Evolutionary conservation across 768 basidiomycete genomes (phyloP), one percentile per base, ranked within the genome.

Genomic region (Leccinum uliginosum): DNA sequence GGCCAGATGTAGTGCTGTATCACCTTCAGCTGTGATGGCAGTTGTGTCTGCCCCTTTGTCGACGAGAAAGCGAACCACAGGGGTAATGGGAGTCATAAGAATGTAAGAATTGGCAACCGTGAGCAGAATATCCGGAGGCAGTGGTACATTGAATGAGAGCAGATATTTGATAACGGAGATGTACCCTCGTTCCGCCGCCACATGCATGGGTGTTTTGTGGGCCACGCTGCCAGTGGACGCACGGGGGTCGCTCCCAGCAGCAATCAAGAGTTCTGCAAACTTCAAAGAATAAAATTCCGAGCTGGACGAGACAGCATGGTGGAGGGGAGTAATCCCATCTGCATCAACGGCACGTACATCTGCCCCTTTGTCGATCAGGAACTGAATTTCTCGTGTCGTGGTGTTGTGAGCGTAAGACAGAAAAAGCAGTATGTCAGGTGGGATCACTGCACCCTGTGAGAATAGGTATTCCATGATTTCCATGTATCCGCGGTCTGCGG

Each of bases 251-350:
- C 44, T 45, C 12, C 23, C 44, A 23, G 44, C 44, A 23, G 11
- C 12, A 23, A 23, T 24, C 44, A 45, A 24, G 44, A 45, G 6
- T 11, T 45, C 1, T 0, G 10, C 23, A 0, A 45, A 23, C 8
- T 45, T 14, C 23, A 45, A 24, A 6, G 44, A 23, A 23, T 23
- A 23, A 14, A 19, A 43, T 19, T 43, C 40, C 0, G 5, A 0
- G 10, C 2, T 1, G 30, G 30, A 32, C 12, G 0, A 32, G 19
- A 43, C 6, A 6, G 1, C 19, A 0, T 0, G n/a, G 19, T 43
- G 3, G 5, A 43, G 40, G n/a, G 40, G n/a, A 19, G 40, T 43
- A 0, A 19, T 10, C 19, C 40, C 19, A 43, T 11, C 0, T 11
- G 19, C 40, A 0, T 4, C 3, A 19, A 19, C 5, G 19, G 44